These are phyloP conservation scores for Marchantia polymorpha DNA, from an alignment of 225 moss, liverwort and hornwort genomes.

Conservation along the genomic window DNA sequence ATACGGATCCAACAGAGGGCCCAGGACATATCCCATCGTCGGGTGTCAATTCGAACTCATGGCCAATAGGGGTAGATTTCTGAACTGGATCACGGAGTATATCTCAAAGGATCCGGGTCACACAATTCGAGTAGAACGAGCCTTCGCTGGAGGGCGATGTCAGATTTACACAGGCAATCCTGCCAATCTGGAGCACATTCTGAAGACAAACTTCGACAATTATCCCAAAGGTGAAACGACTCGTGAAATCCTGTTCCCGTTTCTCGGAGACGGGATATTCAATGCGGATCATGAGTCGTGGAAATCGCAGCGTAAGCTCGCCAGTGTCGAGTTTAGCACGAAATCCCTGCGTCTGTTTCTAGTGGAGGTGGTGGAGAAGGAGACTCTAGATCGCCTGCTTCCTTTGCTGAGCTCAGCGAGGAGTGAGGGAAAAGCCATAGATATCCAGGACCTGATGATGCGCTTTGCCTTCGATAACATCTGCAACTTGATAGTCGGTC, in stretches of 20 bases:
- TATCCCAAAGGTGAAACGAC: conserved; percentile 22
- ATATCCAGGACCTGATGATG: conserved; percentile 51
- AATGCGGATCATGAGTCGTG: conserved; percentile 43
- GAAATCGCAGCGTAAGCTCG: conserved; percentile 28
- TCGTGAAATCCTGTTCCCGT: neutral
- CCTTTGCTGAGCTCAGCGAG: conserved; percentile 38
- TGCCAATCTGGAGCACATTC: conserved; percentile 57
- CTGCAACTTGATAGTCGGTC: conserved; percentile 23
- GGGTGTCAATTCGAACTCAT: no score
- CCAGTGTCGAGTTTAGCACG: conserved; percentile 44
- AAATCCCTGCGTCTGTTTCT: conserved; percentile 32
- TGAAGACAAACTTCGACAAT: conserved; percentile 48
- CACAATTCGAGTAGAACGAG: conserved; percentile 43
- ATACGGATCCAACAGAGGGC: no score
- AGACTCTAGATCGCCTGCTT: conserved; percentile 46
- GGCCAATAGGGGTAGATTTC: no score
- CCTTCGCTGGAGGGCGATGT: neutral
- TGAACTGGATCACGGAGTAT: conserved; percentile 38
- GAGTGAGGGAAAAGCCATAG: conserved; percentile 8
- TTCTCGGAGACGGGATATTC: conserved; percentile 53
- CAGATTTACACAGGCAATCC: conserved; percentile 42
- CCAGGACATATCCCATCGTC: no score
- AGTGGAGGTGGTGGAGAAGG: conserved; percentile 31
- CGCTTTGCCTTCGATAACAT: conserved; percentile 53
- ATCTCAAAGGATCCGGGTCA: conserved; percentile 29